phyloP scores from a whole-genome alignment of 805 yeast genomes.

The Millerozyma acaciae region DNA sequence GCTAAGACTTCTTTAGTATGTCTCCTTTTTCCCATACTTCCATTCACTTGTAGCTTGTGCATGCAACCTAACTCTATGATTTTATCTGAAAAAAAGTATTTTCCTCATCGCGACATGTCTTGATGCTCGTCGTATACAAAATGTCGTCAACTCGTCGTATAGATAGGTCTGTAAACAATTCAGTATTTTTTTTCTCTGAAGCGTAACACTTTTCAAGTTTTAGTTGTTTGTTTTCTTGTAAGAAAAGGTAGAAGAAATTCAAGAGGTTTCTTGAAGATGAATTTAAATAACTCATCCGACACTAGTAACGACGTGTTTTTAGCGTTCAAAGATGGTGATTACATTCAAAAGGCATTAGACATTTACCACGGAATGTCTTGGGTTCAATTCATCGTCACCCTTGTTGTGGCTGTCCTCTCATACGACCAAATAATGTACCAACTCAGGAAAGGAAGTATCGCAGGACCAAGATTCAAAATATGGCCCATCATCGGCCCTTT shows the following conservation, averaged over 20 bases:
- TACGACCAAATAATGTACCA: constrained; percentile 81
- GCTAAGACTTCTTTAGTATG: constrained; percentile 18
- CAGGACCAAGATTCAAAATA: constrained; percentile 81
- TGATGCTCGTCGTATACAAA: not conserved
- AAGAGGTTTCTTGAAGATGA: constrained; percentile 1
- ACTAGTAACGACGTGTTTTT: constrained; percentile 3
- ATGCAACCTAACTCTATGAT: not conserved
- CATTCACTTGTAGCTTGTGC: not conserved
- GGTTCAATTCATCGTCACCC: constrained; percentile 49
- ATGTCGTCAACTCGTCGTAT: not conserved
- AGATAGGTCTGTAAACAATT: not conserved
- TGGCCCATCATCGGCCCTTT: constrained; percentile 98
- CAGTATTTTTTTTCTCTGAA: constrained; percentile 4
- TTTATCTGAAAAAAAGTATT: constrained; percentile 4
- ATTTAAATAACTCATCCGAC: constrained; percentile 2
- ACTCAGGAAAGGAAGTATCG: constrained; percentile 78
- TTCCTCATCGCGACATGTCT: constrained; percentile 8
- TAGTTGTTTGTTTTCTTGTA: constrained; percentile 1
- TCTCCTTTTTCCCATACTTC: constrained; percentile 33
- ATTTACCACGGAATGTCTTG: constrained; percentile 38
- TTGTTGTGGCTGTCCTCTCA: constrained; percentile 45
- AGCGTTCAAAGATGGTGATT: constrained; percentile 4
- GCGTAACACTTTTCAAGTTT: constrained; percentile 1
- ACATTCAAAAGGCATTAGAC: constrained; percentile 11
- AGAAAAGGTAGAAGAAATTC: constrained; percentile 4